These are phyloP conservation scores for Naematelia encephala DNA, from an alignment of 768 basidiomycete species.

Conservation along the genomic window DNA sequence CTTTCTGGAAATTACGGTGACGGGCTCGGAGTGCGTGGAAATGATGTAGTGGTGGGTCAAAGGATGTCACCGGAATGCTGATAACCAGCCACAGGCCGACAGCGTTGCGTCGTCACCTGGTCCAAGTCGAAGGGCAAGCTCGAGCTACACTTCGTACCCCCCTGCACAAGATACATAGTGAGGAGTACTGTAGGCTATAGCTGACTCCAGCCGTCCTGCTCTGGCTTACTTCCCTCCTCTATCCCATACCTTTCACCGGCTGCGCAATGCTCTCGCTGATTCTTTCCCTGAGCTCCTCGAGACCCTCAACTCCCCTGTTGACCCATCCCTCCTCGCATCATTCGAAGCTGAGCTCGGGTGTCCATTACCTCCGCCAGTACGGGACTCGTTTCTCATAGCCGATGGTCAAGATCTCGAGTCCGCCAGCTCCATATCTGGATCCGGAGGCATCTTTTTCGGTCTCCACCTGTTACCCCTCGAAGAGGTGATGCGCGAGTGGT, in stretches of 20 bases:
- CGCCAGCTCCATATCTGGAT: slow-evolving; percentile 54
- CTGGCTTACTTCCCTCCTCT: slow-evolving; percentile 66
- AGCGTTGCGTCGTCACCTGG: slow-evolving; percentile 41
- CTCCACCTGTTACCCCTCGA: slow-evolving; percentile 87
- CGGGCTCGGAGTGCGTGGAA: slow-evolving; percentile 8
- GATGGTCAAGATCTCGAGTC: slow-evolving; percentile 83
- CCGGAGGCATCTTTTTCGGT: slow-evolving; percentile 93
- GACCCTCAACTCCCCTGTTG: slow-evolving; percentile 87
- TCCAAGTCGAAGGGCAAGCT: slow-evolving; percentile 32
- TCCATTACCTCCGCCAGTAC: slow-evolving; percentile 72
- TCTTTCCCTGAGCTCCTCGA: slow-evolving; percentile 94
- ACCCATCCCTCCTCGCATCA: slow-evolving; percentile 71
- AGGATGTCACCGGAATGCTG: not conserved
- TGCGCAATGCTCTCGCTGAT: slow-evolving; percentile 73
- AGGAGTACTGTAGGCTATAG: slow-evolving; percentile 2
- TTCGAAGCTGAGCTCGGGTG: slow-evolving; percentile 78
- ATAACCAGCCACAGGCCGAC: slow-evolving; percentile 11
- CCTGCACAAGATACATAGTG: slow-evolving; percentile 29
- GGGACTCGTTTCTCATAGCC: slow-evolving; percentile 80
- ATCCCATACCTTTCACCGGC: slow-evolving; percentile 75
- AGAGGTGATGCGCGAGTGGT: slow-evolving; percentile 90
- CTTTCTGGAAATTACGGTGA: slow-evolving; percentile 13
- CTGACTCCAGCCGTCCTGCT: slow-evolving; percentile 19
- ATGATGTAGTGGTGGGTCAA: slow-evolving; percentile 15
- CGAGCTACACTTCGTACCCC: slow-evolving; percentile 26